phyloP scores from a whole-genome alignment of 1,284 basidiomycete species.

The Athelia sp. region DNA sequence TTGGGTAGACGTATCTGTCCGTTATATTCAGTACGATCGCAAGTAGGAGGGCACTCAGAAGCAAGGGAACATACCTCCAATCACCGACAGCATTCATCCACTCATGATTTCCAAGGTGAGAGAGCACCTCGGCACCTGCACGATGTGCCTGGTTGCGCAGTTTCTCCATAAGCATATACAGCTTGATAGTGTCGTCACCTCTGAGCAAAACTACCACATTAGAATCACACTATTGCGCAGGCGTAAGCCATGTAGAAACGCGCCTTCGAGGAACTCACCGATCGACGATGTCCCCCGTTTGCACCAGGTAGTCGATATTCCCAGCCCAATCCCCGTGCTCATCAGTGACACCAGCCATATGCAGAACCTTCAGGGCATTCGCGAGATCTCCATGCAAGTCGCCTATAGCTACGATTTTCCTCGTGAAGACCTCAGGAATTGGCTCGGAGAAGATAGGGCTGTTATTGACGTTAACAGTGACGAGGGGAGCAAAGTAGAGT shows the following conservation, averaged over 20 bases:
- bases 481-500: background rate
- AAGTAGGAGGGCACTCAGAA: background rate
- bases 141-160: slow-evolving; percentile 71
- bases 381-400: slow-evolving; percentile 77
- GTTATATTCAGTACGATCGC: background rate
- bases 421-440: slow-evolving; percentile 20
- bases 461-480: background rate
- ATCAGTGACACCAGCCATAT: slow-evolving; percentile 72
- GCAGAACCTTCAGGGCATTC: slow-evolving; percentile 70
- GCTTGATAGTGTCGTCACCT: slow-evolving; percentile 81
- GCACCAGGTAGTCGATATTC: slow-evolving; percentile 77
- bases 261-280: slow-evolving; percentile 37
- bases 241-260: too few species aligned
- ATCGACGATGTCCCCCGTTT: slow-evolving; percentile 93
- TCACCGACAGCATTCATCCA: slow-evolving; percentile 80
- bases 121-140: slow-evolving; percentile 69
- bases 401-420: slow-evolving; percentile 72
- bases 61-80: too few species aligned
- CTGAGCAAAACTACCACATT: slow-evolving; percentile 31
- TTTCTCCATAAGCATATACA: slow-evolving; percentile 79
- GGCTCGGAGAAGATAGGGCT: background rate
- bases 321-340: slow-evolving; percentile 73
- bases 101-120: slow-evolving; percentile 86
- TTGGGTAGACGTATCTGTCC: slow-evolving; percentile 73
- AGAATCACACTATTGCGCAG: too few species aligned